Evolutionary conservation across 371 early-diverging fungal genomes (phyloP).

Genomic region (Circinella umbellata): DNA sequence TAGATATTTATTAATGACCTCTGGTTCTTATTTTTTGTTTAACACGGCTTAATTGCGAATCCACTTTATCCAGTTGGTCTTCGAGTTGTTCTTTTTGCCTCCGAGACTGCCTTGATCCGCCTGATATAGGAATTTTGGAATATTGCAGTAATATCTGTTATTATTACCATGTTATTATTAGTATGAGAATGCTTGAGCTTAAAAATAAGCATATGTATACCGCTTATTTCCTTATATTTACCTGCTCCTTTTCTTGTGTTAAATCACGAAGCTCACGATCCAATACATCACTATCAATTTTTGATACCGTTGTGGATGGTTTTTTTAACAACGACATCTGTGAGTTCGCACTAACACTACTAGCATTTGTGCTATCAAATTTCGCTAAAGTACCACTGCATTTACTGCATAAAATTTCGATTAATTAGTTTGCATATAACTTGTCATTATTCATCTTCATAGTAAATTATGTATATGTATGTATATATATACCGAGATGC

Average conservation of each 20-base stretch:
- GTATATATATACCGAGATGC: neutral
- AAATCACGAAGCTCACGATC: conserved; percentile 11
- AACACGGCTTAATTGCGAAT: conserved; percentile 54
- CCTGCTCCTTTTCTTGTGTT: conserved; percentile 12
- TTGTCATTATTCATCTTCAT: too few relatives aligned
- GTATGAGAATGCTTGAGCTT: neutral
- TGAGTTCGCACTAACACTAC: neutral
- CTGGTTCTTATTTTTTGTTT: conserved; percentile 32
- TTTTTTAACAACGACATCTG: neutral
- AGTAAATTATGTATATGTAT: too few relatives aligned
- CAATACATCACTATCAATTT: neutral
- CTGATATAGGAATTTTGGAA: conserved; percentile 56
- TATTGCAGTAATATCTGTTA: conserved; percentile 53
- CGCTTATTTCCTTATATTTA: neutral
- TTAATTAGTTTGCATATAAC: too few relatives aligned
- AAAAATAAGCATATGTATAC: too few relatives aligned
- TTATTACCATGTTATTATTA: neutral
- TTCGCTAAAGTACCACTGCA: neutral
- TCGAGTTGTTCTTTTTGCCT: conserved; percentile 58
- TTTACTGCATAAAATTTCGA: neutral
- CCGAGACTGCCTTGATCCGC: conserved; percentile 54
- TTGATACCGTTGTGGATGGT: neutral
- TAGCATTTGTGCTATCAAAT: neutral
- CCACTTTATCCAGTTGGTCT: conserved; percentile 56
- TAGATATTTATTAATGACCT: neutral